Percentiles rank a stretch among this genome's conserved stretches.
Evolutionary conservation across 768 basidiomycete genomes (phyloP).

Genomic region (Brasilioporus rufonigricans): DNA sequence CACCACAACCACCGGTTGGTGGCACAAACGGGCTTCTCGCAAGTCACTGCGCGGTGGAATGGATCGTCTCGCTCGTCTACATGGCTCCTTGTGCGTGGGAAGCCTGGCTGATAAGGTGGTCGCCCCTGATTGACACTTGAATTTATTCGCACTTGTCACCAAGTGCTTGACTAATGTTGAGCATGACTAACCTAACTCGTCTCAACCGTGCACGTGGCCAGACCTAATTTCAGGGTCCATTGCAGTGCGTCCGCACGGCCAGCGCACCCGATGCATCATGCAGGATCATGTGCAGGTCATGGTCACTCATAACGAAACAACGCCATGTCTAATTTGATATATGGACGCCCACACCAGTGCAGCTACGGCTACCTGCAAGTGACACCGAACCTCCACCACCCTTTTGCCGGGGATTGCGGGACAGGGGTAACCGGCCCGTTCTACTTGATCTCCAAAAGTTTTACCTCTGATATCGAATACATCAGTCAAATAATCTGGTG

Average conservation of each 20-base stretch:
- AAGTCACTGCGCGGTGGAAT: background rate
- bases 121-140: slow-evolving; percentile 15
- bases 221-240: slow-evolving; percentile 23
- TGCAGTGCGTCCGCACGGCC: slow-evolving; percentile 26
- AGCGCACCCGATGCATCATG: slow-evolving; percentile 14
- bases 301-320: slow-evolving; percentile 14
- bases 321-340: slow-evolving; percentile 30
- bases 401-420: slow-evolving; percentile 13
- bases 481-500: slow-evolving; percentile 10
- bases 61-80: background rate
- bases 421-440: slow-evolving; percentile 5
- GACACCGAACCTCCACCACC: slow-evolving; percentile 9
- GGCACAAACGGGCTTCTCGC: slow-evolving; percentile 3
- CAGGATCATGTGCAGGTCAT: slow-evolving; percentile 21
- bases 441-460: slow-evolving; percentile 68
- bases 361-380: slow-evolving; percentile 19
- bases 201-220: slow-evolving; percentile 9
- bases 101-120: background rate
- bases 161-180: background rate
- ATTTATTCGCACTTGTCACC: background rate
- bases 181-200: background rate
- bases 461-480: slow-evolving; percentile 52
- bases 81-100: background rate
- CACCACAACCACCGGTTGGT: slow-evolving; percentile 8
- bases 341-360: slow-evolving; percentile 18